Base-by-base conservation (phyloP, 2,329 filamentous ascomycete genomes). In the Ophiostoma populinum region DNA sequence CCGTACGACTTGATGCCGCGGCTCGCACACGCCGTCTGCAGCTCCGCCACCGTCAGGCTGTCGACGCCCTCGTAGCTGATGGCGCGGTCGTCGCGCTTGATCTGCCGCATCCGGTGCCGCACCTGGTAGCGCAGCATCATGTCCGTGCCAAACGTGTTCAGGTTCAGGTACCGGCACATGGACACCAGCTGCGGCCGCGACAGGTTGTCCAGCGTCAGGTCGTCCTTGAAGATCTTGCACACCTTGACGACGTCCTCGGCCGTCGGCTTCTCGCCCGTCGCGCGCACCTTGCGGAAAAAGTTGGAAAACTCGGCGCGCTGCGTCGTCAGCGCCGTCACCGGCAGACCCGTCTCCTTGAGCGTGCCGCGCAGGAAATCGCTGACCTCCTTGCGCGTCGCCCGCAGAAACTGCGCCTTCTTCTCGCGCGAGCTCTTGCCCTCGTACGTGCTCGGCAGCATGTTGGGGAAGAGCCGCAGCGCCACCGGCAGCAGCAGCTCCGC, bases 211-310 rank as follows among this genome's bases (percentile, higher is more conserved):
- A 98, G 67, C 0, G 90, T 98, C 49, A 98, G 55, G 55, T 98
- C 90, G 53, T 98, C 90, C 56, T 90, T 92, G 72, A 98, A 98
- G 44, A 92, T 80, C 67, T 94, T 92, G 74, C 90, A 95, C 43
- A 98, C 87, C 59, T 90, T 93, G 65, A 98, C 92, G 43, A 98
- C 83, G 52, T 98, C 90, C 45, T 86, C 70, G 36, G 75, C 70
- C 5, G 81, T 90, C 1, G 90, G 90, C 30, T 78, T 67, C 61
- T 95, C 87, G 43, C 87, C 90, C 1, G 87, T 94, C 13, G 82
- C 75, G 36, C 90, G 70, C 42, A 95, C 72, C 64, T 98, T 98
- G 53, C 82, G 79, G 76, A 98, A 98, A 61, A 98, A 98, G 49
- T 87, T 82, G 41, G 79, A 70, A 48, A 98, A 98, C 54, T 95